Evolutionary conservation across 768 basidiomycete species (phyloP), one percentile per base, ranked within the genome.

Genomic region (Pleurotus tuber-regium): DNA sequence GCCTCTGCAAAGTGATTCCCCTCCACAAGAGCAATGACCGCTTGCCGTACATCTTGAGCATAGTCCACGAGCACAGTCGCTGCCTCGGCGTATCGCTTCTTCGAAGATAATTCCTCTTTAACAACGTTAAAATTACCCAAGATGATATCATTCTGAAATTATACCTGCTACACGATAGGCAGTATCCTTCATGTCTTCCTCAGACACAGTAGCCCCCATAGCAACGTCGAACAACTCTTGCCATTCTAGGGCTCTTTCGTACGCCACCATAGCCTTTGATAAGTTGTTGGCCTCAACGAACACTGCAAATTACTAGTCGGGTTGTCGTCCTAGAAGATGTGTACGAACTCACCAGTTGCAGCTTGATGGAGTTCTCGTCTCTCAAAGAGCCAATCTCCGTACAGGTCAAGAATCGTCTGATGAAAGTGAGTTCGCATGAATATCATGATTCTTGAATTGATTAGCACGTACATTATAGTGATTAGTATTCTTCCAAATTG

Each of bases 1-100:
- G 96, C 96, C 64, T 98, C 97, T 0, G 92, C 85, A 64, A 95
- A 87, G 16, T 81, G 76, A 52, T 86, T 86, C 0, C 94, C 97
- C 57, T 89, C 80, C 8, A 89, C 85, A 14, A 95, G 78, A 0
- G 83, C 77, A 28, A 86, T 77, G 36, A 93, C 80, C 0, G 89
- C 89, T 41, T 86, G 84, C 3, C 87, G 81, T 3, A 89, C 70
- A 64, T 97, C 88, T 35, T 83, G 70, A 0, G 82, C 80, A 57
- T 98, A 96, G 60, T 98, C 93, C 6, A 96, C 69, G 12, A 92
- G 72, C 3, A 98, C 87, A 14, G 80, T 78, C 1, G 85, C 89
- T 2, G 94, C 92, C 57, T 98, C 97, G 2, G 75, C 59, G 58
- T 86, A 78, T 38, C 89, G 79, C 59, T 91, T 90, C 67, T 93